Base-by-base conservation (phyloP, 2,329 filamentous ascomycete species). In the Rutstroemia sp. region DNA sequence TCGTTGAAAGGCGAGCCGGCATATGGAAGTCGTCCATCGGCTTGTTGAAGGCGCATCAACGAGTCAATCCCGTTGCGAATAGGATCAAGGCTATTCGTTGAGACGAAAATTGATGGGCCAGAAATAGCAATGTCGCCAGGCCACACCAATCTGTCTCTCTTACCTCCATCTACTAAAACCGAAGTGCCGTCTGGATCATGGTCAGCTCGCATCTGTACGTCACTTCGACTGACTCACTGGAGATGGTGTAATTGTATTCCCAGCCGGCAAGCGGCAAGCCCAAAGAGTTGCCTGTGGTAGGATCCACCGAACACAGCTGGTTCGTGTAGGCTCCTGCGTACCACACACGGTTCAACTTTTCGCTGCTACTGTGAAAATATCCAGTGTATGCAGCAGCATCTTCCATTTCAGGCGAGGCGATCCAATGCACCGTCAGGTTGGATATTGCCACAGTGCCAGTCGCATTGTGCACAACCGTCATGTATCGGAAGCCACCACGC, bases 91-190 rank as follows among this genome's bases (percentile, higher is more conserved):
- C 82, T 79, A 27, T 77, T 75, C 0, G 79, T 82, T 7, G 77
- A 79, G 2, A 82, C 75, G 9, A 79, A 75, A 12, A 81, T 74
- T 34, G 72, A 75, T 2, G 80, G 79, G 0, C 80, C 72, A 4
- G 79, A 77, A 58, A 83, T 79, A 4, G 75, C 75, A 72, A 85
- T 80, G 63, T 86, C 82, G 1, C 82, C 82, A 10, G 81, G 77
- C 80, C 81, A 85, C 2, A 85, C 77, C 18, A 80, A 71, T 8
- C 79, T 74, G 62, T 84, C 81, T 34, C 81, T 73, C 65, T 84
- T 84, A 1, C 79, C 78, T 14, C 81, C 81, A 64, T 85, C 81
- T 1, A 67, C 66, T 50, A 65, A 69, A 2, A 63, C 57, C 21
- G 60, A 64, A 70, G 72, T 58, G 23, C 60, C 60, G 16, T 47